A percentile compares a stretch with the other conserved stretches of the same genome.
These are phyloP conservation scores for Hyphodiscus sp. DNA, from an alignment of 2,329 filamentous ascomycete species.

Conservation along the genomic window DNA sequence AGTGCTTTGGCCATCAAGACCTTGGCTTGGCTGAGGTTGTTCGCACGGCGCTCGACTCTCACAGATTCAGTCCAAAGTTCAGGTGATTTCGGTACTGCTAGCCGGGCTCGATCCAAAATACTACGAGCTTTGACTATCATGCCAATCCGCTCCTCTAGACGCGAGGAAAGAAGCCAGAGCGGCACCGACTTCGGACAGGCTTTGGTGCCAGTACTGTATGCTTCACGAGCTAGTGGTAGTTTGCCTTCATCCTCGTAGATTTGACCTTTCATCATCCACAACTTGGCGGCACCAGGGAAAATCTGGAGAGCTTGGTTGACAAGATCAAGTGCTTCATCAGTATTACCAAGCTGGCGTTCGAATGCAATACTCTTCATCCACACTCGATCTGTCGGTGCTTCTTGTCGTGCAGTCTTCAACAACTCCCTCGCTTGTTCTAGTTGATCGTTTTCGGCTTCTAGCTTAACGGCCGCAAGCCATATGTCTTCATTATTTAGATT, in stretches of 20 bases:
- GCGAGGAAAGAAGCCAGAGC: slow-evolving; percentile 82
- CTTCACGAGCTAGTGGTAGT: slow-evolving; percentile 78
- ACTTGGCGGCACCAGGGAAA: slow-evolving; percentile 78
- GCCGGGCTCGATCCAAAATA: slow-evolving; percentile 85
- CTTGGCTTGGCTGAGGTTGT: slow-evolving; percentile 77
- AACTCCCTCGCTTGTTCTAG: slow-evolving; percentile 76
- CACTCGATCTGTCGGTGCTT: slow-evolving; percentile 90
- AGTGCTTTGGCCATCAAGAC: slow-evolving; percentile 89
- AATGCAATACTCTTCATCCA: slow-evolving; percentile 97
- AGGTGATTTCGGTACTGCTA: slow-evolving; percentile 78
- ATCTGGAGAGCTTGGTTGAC: slow-evolving; percentile 79
- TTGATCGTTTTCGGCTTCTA: slow-evolving; percentile 85
- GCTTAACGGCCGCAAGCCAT: slow-evolving; percentile 91
- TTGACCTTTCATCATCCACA: slow-evolving; percentile 99
- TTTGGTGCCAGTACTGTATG: slow-evolving; percentile 81
- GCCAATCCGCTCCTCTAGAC: slow-evolving; percentile 79
- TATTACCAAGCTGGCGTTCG: slow-evolving; percentile 76
- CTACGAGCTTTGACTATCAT: slow-evolving; percentile 87
- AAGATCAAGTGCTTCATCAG: slow-evolving; percentile 76
- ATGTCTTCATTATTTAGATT: slow-evolving; percentile 98
- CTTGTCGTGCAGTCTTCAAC: slow-evolving; percentile 72
- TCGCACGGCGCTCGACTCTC: slow-evolving; percentile 80
- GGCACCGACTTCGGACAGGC: slow-evolving; percentile 78
- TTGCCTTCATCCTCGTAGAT: slow-evolving; percentile 84
- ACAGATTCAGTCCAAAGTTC: slow-evolving; percentile 90